Evolutionary conservation across 805 yeast genomes (phyloP).

Genomic region (Barnettozyma sucrosica): DNA sequence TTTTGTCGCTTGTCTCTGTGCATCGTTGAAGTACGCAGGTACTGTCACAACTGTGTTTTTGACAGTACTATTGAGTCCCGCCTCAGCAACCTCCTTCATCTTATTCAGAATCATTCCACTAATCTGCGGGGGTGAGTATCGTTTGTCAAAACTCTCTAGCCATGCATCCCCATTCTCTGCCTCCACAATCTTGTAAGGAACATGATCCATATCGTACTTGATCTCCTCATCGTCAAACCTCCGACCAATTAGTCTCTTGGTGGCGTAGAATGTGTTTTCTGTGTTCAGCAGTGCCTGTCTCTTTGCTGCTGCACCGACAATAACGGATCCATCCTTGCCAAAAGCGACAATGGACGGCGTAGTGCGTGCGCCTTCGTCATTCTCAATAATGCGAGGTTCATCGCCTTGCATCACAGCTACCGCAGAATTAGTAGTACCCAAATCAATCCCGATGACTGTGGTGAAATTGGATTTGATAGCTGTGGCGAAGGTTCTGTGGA

Average conservation of each 20-base stretch:
- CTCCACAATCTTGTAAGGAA: constrained; percentile 58
- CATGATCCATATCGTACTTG: constrained; percentile 55
- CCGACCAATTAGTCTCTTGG: constrained; percentile 76
- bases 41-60: constrained; percentile 75
- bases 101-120: constrained; percentile 60
- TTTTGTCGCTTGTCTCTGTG: constrained; percentile 77
- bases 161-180: constrained; percentile 65
- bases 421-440: constrained; percentile 85
- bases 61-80: constrained; percentile 40
- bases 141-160: constrained; percentile 38
- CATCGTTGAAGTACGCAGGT: constrained; percentile 78
- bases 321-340: constrained; percentile 36
- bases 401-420: constrained; percentile 69
- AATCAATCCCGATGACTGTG: constrained; percentile 67
- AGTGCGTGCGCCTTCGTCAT: constrained; percentile 73
- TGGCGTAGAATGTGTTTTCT: constrained; percentile 73
- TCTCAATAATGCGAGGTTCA: constrained; percentile 61
- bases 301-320: constrained; percentile 68
- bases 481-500: background rate
- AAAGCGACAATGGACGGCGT: constrained; percentile 78
- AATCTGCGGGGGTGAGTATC: constrained; percentile 64
- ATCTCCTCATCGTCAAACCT: constrained; percentile 63
- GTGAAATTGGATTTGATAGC: constrained; percentile 7
- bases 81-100: constrained; percentile 57
- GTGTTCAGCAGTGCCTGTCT: constrained; percentile 75